A percentile compares a stretch with the other conserved stretches of the same genome.
These are phyloP conservation scores for Solanum pimpinellifolium DNA, from an alignment of 257 asterid species.

Conservation along the genomic window DNA sequence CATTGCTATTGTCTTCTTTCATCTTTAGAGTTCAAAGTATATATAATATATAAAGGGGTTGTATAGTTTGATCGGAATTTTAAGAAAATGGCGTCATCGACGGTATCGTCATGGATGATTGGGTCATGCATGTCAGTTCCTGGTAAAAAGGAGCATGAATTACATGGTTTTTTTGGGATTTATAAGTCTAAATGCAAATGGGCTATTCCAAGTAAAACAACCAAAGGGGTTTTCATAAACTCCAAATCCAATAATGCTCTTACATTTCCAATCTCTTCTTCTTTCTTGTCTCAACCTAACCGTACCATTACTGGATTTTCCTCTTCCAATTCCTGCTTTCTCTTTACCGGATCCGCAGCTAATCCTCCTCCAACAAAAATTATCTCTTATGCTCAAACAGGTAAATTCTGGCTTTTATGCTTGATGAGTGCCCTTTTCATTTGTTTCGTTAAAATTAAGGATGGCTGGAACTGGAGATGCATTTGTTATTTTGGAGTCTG, in stretches of 20 bases:
- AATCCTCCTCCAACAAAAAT: background rate
- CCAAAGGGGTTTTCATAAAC: background rate
- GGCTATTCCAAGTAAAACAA: background rate
- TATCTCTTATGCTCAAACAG: background rate
- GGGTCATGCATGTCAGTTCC: conserved; percentile 2
- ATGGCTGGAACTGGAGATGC: background rate
- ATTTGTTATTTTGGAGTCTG: background rate
- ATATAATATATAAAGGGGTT: background rate
- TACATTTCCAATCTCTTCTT: background rate
- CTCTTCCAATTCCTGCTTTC: background rate
- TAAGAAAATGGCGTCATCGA: conserved; percentile 38
- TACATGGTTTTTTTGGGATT: background rate
- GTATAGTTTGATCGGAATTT: background rate
- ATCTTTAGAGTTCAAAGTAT: background rate
- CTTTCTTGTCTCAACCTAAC: background rate
- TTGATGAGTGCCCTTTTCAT: background rate
- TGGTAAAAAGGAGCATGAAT: background rate
- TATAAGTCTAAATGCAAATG: background rate
- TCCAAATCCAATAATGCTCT: background rate
- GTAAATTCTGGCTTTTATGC: background rate
- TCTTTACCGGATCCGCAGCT: background rate
- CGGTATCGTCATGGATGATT: conserved; percentile 1
- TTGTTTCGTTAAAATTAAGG: background rate
- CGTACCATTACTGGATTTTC: background rate
- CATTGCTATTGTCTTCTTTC: background rate